Evolutionary conservation across 495 filamentous ascomycete genomes (phyloP), one percentile per base, ranked within the genome.

Genomic region (Aspergillus kassunensis): DNA sequence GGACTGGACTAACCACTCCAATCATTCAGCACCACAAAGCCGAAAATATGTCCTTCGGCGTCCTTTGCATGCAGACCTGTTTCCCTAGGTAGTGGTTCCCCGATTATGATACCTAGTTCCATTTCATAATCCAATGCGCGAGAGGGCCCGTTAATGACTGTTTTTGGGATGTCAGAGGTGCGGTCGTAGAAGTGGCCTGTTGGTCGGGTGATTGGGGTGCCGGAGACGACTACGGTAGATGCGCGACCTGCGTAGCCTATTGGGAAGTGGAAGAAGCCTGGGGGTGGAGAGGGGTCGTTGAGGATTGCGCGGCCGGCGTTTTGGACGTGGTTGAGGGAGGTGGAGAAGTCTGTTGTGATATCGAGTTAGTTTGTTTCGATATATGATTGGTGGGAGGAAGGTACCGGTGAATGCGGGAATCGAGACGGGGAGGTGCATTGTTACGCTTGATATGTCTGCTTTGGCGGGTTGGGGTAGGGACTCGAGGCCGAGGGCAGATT

Each of bases 21-120:
- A 62, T 96, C 90, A 65, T 95, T 96, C 68, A 95, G 67, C 44
- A 96, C 67, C 5, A 95, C 90, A 33, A 89, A 76, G 1, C 90
- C 90, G 64, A 95, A 93, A n/a, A 95, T 75, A 60, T 79, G 65
- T 23, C 88, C 80, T 29, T 83, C 80, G 1, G 90, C 90, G 36
- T 86, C 69, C 20, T 53, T 58, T 0, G 66, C 62, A 13, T 54
- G 55, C 16, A 69, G 20, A 12, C 61, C 55, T 0, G 24, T 27
- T 27, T 51, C 24, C 1, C 20, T 19, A 2, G 58, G 35, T 0
- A 69, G 41, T 0, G 61, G 53, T 27, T 66, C 77, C 44, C 80
- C 82, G 3, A 96, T 68, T 53, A 96, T 86, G 24, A 83, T 82
- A 0, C 87, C 91, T 10, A 96, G 63, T 64, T 96, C 91, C 11